phyloP scores from a whole-genome alignment of 2,329 filamentous ascomycete genomes.

The Cercospora brassicicola region DNA sequence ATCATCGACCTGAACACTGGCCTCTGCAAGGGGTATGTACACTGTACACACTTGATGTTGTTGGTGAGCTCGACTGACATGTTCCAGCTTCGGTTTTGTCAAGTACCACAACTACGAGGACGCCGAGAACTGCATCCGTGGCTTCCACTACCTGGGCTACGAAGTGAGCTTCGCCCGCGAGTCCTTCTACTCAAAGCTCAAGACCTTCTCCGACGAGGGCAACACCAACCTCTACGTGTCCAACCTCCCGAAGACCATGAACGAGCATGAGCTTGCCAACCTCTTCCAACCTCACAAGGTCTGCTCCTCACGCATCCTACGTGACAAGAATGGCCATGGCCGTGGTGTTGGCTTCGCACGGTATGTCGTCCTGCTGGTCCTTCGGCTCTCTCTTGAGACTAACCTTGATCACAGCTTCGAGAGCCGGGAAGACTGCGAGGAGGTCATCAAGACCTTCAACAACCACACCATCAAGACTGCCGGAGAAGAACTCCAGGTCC shows the following conservation, averaged over 20 bases:
- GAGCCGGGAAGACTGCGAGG: slow-evolving; percentile 81
- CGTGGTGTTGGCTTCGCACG: slow-evolving; percentile 96
- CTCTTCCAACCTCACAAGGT: slow-evolving; percentile 81
- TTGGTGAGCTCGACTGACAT: slow-evolving; percentile 35
- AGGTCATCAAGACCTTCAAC: slow-evolving; percentile 83
- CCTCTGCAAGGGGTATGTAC: slow-evolving; percentile 86
- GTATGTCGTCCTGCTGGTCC: slow-evolving; percentile 52
- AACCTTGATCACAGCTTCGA: slow-evolving; percentile 67
- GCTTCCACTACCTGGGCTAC: slow-evolving; percentile 90
- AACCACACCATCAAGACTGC: slow-evolving; percentile 60
- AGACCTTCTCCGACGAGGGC: slow-evolving; percentile 83
- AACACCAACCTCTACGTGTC: slow-evolving; percentile 99
- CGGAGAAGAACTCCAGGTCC: slow-evolving; percentile 76
- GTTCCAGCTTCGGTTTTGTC: slow-evolving; percentile 85
- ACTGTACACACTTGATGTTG: slow-evolving; percentile 34
- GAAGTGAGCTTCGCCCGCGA: slow-evolving; percentile 98
- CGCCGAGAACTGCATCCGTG: slow-evolving; percentile 93
- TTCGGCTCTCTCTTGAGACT: slow-evolving; percentile 20
- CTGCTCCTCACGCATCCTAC: slow-evolving; percentile 90
- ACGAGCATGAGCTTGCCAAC: slow-evolving; percentile 77
- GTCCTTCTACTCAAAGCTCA: slow-evolving; percentile 94
- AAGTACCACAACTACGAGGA: slow-evolving; percentile 86
- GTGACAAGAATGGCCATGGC: slow-evolving; percentile 86
- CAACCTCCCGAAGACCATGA: slow-evolving; percentile 88
- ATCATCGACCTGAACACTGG: slow-evolving; percentile 94